Conservation (phyloP, 2,329 filamentous ascomycete species). For the Zymoseptoria pseudotritici region DNA sequence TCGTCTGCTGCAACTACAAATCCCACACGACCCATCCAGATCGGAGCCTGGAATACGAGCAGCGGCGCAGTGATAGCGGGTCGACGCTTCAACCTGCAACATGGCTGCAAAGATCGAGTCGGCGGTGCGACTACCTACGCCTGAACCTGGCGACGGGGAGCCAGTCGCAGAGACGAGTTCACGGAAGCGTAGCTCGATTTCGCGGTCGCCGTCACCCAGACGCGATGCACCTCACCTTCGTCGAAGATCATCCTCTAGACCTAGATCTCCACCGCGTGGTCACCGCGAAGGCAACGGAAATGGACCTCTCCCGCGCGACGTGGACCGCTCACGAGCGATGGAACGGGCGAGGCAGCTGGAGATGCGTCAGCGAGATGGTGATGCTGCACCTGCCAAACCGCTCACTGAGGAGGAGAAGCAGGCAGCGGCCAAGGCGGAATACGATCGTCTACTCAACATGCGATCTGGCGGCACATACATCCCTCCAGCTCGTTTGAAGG, state of each 20-base stretch:
- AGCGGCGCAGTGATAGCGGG: neutral
- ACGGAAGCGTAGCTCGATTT: slow-evolving; percentile 8
- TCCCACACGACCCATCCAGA: neutral
- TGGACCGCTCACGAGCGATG: slow-evolving; percentile 43
- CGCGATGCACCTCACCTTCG: slow-evolving; percentile 9
- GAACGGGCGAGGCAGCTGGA: slow-evolving; percentile 48
- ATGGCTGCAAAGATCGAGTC: slow-evolving; percentile 22
- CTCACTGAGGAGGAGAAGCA: slow-evolving; percentile 75
- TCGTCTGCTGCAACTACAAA: neutral
- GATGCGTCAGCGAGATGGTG: slow-evolving; percentile 32
- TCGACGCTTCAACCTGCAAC: slow-evolving; percentile 3
- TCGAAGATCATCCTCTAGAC: slow-evolving; percentile 20
- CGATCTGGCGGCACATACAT: slow-evolving; percentile 95
- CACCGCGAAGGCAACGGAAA: slow-evolving; percentile 15
- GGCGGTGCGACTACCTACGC: slow-evolving; percentile 22
- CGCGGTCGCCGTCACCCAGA: slow-evolving; percentile 29
- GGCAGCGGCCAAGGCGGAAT: slow-evolving; percentile 81
- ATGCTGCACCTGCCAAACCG: slow-evolving; percentile 44
- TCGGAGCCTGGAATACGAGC: neutral
- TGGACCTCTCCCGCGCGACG: slow-evolving; percentile 39
- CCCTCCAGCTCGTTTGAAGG: slow-evolving; percentile 80
- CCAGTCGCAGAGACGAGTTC: slow-evolving; percentile 25
- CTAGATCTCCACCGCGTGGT: slow-evolving; percentile 26
- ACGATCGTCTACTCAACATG: slow-evolving; percentile 85
- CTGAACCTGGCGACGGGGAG: slow-evolving; percentile 15